A percentile compares a stretch with the other conserved stretches of the same genome.
phyloP scores from a whole-genome alignment of 805 yeast species.

The Torulaspora gathmanii region DNA sequence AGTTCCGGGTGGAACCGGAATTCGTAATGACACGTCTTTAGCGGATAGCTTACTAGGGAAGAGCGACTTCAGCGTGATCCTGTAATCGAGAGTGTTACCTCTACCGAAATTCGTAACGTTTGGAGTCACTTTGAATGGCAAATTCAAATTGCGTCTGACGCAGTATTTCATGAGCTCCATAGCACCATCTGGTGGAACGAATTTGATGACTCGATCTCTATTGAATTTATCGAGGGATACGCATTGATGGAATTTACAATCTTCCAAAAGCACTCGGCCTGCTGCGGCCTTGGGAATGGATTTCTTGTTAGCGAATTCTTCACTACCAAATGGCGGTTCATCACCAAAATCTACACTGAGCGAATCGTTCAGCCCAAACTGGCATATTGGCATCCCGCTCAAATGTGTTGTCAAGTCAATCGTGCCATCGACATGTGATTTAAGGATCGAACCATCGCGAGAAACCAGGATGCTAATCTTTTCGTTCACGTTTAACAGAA shows the following conservation, averaged over 20 bases:
- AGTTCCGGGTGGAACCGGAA: conserved; percentile 67
- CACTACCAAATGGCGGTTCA: conserved; percentile 14
- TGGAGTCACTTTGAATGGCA: conserved; percentile 69
- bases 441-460: conserved; percentile 56
- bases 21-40: conserved; percentile 53
- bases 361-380: conserved; percentile 68
- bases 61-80: conserved; percentile 57
- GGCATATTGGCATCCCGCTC: conserved; percentile 79
- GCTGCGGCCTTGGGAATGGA: conserved; percentile 40
- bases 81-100: conserved; percentile 49
- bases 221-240: conserved; percentile 71
- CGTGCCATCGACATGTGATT: conserved; percentile 72
- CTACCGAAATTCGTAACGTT: conserved; percentile 41
- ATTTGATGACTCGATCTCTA: conserved; percentile 56
- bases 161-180: conserved; percentile 79
- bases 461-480: conserved; percentile 66
- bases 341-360: conserved; percentile 24
- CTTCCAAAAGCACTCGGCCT: conserved; percentile 57
- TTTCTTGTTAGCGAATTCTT: conserved; percentile 30
- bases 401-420: conserved; percentile 66
- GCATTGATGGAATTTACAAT: conserved; percentile 83
- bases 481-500: conserved; percentile 71
- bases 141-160: conserved; percentile 50
- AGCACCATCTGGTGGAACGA: conserved; percentile 84
- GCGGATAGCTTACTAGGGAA: conserved; percentile 58